These are phyloP conservation scores for Colletotrichum lupini DNA, from an alignment of 2,329 filamentous ascomycete genomes.

Conservation along the genomic window DNA sequence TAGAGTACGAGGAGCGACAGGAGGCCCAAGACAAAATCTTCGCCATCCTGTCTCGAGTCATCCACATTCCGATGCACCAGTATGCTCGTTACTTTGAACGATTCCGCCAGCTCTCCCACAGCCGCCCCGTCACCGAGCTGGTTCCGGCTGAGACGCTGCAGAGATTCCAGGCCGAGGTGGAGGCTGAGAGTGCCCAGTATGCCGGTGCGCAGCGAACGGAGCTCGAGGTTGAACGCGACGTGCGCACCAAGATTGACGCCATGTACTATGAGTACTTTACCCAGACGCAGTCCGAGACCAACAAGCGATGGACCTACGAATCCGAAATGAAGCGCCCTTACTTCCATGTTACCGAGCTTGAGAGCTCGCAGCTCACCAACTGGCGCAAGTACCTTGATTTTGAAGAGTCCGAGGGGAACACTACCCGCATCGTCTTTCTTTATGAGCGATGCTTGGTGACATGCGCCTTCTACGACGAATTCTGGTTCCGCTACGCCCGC, in stretches of 20 bases:
- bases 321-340: constrained; percentile 95
- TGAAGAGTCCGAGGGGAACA: constrained; percentile 87
- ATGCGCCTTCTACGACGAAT: constrained; percentile 95
- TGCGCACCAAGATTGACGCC: constrained; percentile 82
- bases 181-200: constrained; percentile 68
- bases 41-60: constrained; percentile 82
- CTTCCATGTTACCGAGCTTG: constrained; percentile 94
- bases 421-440: constrained; percentile 79
- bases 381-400: constrained; percentile 98
- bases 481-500: constrained; percentile 96
- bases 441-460: constrained; percentile 96
- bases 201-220: constrained; percentile 70
- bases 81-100: constrained; percentile 95
- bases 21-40: constrained; percentile 89
- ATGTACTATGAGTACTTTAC: constrained; percentile 85
- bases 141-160: constrained; percentile 75
- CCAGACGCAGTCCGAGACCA: constrained; percentile 86
- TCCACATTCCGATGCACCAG: constrained; percentile 93
- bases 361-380: constrained; percentile 84
- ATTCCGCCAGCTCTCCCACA: constrained; percentile 81
- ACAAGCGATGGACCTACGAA: constrained; percentile 94
- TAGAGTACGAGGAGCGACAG: constrained; percentile 94
- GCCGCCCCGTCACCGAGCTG: constrained; percentile 78
- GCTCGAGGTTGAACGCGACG: constrained; percentile 83
- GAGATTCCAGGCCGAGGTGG: constrained; percentile 78